Percentiles rank a stretch among this genome's conserved stretches.
Evolutionary conservation across 2,329 filamentous ascomycete species (phyloP).

Genomic region (Colletotrichum zoysiae): DNA sequence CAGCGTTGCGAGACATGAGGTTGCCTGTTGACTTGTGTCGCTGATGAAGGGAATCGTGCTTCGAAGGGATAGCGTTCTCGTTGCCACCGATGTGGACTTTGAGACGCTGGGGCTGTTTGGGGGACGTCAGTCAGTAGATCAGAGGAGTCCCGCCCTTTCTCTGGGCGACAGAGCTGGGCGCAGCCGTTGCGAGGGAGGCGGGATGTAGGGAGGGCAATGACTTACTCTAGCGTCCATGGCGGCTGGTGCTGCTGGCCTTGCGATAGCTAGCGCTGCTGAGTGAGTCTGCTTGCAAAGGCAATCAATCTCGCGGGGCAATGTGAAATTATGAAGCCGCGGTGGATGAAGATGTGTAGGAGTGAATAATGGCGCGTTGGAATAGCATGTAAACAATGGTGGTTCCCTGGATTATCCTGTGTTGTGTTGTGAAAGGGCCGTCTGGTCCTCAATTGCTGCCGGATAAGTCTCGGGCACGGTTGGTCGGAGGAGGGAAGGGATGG

Average conservation of each 20-base stretch:
- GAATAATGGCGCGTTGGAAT: constrained; percentile 30
- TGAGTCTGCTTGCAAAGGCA: constrained; percentile 30
- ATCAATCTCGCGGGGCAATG: constrained; percentile 7
- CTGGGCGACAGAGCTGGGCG: background rate
- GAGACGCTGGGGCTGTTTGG: constrained; percentile 54
- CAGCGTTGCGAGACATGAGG: constrained; percentile 66
- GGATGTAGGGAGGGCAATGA: constrained; percentile 11
- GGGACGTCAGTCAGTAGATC: constrained; percentile 25
- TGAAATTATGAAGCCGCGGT: constrained; percentile 29
- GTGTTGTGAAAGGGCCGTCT: constrained; percentile 3
- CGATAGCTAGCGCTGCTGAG: constrained; percentile 32
- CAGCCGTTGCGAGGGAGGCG: constrained; percentile 25
- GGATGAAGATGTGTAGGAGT: constrained; percentile 34
- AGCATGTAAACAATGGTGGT: constrained; percentile 33
- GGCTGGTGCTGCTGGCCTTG: constrained; percentile 29
- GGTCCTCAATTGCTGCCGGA: constrained; percentile 16
- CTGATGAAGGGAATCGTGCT: constrained; percentile 77
- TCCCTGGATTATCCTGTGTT: constrained; percentile 4
- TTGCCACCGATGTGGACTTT: constrained; percentile 67
- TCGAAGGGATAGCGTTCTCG: constrained; percentile 74
- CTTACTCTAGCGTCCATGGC: constrained; percentile 45
- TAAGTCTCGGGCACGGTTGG: constrained; percentile 9
- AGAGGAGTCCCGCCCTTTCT: constrained; percentile 12
- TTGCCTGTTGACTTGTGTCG: constrained; percentile 84
- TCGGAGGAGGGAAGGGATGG: constrained; percentile 34